Percentiles rank a stretch among this genome's conserved stretches.
Conservation (phyloP, 2,329 filamentous ascomycete genomes). For the Fusarium agapanthi region DNA sequence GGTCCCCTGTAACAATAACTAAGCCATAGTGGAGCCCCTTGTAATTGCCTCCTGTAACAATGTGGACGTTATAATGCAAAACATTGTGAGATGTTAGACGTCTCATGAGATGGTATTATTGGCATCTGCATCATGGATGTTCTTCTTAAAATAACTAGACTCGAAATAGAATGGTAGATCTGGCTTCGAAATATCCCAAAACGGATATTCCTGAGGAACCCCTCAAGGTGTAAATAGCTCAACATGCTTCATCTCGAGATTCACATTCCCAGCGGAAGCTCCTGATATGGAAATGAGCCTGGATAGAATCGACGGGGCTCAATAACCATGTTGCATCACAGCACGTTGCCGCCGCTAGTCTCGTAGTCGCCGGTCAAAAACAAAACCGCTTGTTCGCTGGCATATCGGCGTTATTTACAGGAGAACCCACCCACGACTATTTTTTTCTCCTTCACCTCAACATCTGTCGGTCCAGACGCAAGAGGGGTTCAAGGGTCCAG, state of each 20-base stretch:
- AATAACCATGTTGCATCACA: conserved; percentile 17
- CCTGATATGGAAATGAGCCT: conserved; percentile 21
- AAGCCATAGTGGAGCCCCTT: no score
- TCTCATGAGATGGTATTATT: conserved; percentile 6
- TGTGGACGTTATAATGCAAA: background rate
- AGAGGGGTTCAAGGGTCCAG: conserved; percentile 35
- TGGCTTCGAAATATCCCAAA: background rate
- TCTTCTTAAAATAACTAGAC: conserved; percentile 13
- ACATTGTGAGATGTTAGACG: conserved; percentile 1
- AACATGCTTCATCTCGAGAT: background rate
- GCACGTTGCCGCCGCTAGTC: conserved; percentile 33
- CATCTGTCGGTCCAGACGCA: conserved; percentile 16
- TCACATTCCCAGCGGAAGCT: conserved; percentile 15
- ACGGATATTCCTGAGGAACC: background rate
- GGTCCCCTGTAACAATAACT: no score
- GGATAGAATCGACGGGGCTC: conserved; percentile 8
- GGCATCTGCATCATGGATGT: conserved; percentile 9
- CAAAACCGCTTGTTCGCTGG: conserved; percentile 28
- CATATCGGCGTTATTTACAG: conserved; percentile 35
- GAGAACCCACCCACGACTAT: conserved; percentile 23
- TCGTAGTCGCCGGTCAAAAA: conserved; percentile 27
- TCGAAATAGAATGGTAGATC: conserved; percentile 18
- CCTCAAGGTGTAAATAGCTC: conserved; percentile 22
- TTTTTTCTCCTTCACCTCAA: conserved; percentile 9
- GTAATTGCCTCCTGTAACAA: no score